Evolutionary conservation across 2,329 filamentous ascomycete species (phyloP).

Genomic region (Parasarocladium wereldwijsianum): DNA sequence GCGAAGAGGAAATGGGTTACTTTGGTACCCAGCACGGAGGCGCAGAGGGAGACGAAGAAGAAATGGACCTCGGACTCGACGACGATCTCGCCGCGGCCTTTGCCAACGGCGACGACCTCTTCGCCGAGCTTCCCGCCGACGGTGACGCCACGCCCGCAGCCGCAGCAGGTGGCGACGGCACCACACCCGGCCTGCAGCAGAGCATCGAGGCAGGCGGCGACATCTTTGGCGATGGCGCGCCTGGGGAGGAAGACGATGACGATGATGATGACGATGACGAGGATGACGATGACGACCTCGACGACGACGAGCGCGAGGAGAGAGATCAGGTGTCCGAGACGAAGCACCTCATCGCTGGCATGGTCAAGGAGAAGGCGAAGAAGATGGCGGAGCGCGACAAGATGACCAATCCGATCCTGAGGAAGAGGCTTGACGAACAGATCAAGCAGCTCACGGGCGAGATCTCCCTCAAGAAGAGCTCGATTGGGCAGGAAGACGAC

Average conservation of each 20-base stretch:
- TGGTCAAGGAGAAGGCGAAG: constrained; percentile 33
- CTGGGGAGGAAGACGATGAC: constrained; percentile 28
- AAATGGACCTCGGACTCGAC: constrained; percentile 30
- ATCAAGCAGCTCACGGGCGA: constrained; percentile 32
- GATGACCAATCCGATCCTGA: constrained; percentile 31
- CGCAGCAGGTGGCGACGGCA: constrained; percentile 23
- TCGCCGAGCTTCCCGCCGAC: constrained; percentile 26
- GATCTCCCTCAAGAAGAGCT: constrained; percentile 29
- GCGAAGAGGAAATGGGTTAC: constrained; percentile 27
- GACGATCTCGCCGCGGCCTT: constrained; percentile 40
- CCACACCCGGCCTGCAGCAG: constrained; percentile 29
- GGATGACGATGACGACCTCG: constrained; percentile 37
- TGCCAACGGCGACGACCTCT: constrained; percentile 20
- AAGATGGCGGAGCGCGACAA: constrained; percentile 28
- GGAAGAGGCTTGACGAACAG: constrained; percentile 31
- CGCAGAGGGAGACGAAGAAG: constrained; percentile 22
- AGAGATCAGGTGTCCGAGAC: constrained; percentile 37
- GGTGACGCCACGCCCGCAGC: constrained; percentile 29
- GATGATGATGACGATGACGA: constrained; percentile 36
- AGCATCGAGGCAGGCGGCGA: constrained; percentile 29
- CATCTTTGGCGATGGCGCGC: constrained; percentile 25
- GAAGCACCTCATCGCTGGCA: constrained; percentile 36
- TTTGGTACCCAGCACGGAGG: constrained; percentile 15
- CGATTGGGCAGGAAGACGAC: constrained; percentile 25
- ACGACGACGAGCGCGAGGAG: constrained; percentile 35